phyloP scores from a whole-genome alignment of 257 asterid species.

The Prunella vulgaris region DNA sequence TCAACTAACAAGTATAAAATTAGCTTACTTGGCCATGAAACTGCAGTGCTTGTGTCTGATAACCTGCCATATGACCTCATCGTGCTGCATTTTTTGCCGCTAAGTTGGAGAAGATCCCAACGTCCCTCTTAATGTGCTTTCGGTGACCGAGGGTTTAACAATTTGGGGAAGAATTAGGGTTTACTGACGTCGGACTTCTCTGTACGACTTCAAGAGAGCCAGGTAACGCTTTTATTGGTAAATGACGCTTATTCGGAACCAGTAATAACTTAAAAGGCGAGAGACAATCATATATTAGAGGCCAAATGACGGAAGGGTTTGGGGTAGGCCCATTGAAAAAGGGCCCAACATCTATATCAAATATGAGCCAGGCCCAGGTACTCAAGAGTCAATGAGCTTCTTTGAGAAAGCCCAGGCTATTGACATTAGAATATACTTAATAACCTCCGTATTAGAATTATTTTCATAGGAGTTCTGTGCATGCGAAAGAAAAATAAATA shows the following conservation, averaged over 20 bases:
- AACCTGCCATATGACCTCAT: slow-evolving; percentile 98
- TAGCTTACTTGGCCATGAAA: slow-evolving; percentile 84
- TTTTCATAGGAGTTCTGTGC: too few relatives aligned
- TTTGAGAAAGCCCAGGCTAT: too few relatives aligned
- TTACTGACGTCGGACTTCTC: slow-evolving; percentile 2
- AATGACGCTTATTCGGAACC: background rate
- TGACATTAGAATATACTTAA: too few relatives aligned
- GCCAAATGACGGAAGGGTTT: too few relatives aligned
- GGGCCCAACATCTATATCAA: too few relatives aligned
- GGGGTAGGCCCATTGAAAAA: too few relatives aligned
- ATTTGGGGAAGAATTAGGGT: slow-evolving; percentile 25
- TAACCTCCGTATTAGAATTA: too few relatives aligned
- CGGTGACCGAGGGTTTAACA: slow-evolving; percentile 19
- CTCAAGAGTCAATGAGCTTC: too few relatives aligned
- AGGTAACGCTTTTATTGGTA: background rate
- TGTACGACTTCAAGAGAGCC: background rate
- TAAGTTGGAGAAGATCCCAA: background rate
- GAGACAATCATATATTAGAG: too few relatives aligned
- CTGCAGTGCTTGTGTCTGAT: slow-evolving; percentile 99
- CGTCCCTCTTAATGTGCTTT: background rate
- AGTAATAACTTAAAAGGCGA: too few relatives aligned
- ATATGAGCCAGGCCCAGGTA: too few relatives aligned
- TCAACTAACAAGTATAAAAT: background rate
- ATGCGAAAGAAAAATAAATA: too few relatives aligned
- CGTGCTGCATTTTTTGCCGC: slow-evolving; percentile 77